Evolutionary conservation across 139 green algal genomes (phyloP), one percentile per base, ranked within the genome.

Genomic region (Zygnema cylindricum): DNA sequence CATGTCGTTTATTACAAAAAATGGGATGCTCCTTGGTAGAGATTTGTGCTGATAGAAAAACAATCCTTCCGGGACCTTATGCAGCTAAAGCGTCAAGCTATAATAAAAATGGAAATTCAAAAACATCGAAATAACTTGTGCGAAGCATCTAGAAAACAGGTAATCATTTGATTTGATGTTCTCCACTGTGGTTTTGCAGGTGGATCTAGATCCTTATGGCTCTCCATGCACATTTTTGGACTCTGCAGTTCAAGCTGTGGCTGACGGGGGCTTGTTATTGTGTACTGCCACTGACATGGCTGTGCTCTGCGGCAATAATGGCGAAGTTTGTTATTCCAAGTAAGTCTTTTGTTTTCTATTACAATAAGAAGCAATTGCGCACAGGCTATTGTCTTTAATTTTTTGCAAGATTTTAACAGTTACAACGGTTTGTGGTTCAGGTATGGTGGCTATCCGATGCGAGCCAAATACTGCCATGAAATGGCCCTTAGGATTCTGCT

Each of bases 261-360:
- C 86, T 0, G 97, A 99, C 43, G 97, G 97, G 11, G 97, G 97
- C 7, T 86, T 99, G 81, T 95, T 99, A 42, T 88, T 96, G 84
- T 94, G 98, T 1, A 99, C 97, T 2, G 97, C 97, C 63, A 99
- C 97, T 23, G 97, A 99, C 92, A 98, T 98, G 96, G 96, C 97
- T 25, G 96, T 98, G 78, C 94, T 99, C 79, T 99, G 97, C 84
- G 97, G 97, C 86, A 98, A 98, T 93, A 97, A 97, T 76, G 93
- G 90, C n/a, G 96, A 97, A 90, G 91, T 95, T 21, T 98, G 96
- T 88, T 98, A 95, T 92, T 94, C 93, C 86, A 99, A 99, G 94
- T 99, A 98, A 82, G 83, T 23, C 76, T 25, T 55, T 32, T 36
- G 30, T 73, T 73, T 73, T n/a, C n/a, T n/a, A n/a, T n/a, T n/a